Percentiles rank a stretch among this genome's conserved stretches.
Conservation (phyloP, 2,329 filamentous ascomycete genomes). For the Aspergillus fumigatus region DNA sequence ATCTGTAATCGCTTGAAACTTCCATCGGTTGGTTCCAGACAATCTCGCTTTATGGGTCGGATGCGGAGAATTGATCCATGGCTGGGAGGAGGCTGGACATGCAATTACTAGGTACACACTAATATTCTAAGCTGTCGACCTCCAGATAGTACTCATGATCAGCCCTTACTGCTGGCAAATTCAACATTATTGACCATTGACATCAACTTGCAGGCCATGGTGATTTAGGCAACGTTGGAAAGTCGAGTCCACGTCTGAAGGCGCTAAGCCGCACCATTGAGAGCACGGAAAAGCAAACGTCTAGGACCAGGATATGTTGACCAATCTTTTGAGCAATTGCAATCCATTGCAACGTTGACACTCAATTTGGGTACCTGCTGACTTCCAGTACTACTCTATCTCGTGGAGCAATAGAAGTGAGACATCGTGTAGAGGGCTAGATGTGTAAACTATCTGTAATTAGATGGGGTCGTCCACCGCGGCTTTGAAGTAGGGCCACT, state of each 20-base stretch:
- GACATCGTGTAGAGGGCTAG: background rate
- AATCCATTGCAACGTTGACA: background rate
- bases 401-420: background rate
- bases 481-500: background rate
- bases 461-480: background rate
- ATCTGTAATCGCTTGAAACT: background rate
- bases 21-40: background rate
- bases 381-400: background rate
- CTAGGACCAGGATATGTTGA: background rate
- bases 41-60: background rate
- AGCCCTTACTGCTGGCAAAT: background rate
- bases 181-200: background rate
- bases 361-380: background rate
- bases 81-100: background rate
- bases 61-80: conserved; percentile 3
- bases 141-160: background rate
- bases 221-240: background rate
- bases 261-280: conserved; percentile 12
- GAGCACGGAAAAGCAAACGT: background rate
- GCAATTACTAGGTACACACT: too few relatives aligned
- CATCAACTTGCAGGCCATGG: background rate
- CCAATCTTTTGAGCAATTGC: background rate
- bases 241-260: background rate
- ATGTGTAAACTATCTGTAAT: background rate
- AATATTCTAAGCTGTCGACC: too few relatives aligned